Evolutionary conservation across 148 eudicot species (phyloP).

Genomic region (Rhododendron williamsianum): DNA sequence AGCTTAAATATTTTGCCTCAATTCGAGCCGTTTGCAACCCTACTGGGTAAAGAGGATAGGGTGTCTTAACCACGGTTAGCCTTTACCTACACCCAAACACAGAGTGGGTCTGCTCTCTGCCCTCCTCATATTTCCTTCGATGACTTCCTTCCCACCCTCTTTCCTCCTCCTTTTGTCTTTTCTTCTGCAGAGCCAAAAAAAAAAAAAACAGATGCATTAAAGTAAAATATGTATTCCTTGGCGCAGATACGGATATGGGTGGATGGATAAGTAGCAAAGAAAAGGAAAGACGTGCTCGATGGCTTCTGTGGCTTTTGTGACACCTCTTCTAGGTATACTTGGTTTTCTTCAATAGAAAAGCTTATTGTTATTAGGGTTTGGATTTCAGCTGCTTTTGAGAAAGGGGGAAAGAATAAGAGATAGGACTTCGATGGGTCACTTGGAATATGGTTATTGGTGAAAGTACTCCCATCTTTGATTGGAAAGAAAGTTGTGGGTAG

Average conservation of each 20-base stretch:
- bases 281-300: conserved; percentile 7
- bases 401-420: background rate
- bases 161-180: conserved; percentile 9
- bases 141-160: background rate
- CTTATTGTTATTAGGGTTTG: background rate
- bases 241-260: background rate
- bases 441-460: background rate
- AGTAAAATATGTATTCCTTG: background rate
- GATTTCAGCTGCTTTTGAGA: background rate
- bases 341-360: background rate
- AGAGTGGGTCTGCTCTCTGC: background rate
- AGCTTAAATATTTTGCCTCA: background rate
- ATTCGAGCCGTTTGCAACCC: background rate
- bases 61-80: conserved; percentile 8
- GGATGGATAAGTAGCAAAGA: conserved; percentile 8
- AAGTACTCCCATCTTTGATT: background rate
- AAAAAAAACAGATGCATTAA: background rate
- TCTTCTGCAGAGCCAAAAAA: conserved; percentile 7
- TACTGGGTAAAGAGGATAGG: background rate
- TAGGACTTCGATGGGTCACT: background rate
- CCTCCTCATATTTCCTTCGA: background rate
- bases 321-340: background rate
- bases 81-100: background rate
- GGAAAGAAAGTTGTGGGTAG: background rate
- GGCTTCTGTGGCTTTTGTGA: background rate